Evolutionary conservation across 2,329 filamentous ascomycete species (phyloP), one percentile per base, ranked within the genome.

Genomic region (Thelonectria olida): DNA sequence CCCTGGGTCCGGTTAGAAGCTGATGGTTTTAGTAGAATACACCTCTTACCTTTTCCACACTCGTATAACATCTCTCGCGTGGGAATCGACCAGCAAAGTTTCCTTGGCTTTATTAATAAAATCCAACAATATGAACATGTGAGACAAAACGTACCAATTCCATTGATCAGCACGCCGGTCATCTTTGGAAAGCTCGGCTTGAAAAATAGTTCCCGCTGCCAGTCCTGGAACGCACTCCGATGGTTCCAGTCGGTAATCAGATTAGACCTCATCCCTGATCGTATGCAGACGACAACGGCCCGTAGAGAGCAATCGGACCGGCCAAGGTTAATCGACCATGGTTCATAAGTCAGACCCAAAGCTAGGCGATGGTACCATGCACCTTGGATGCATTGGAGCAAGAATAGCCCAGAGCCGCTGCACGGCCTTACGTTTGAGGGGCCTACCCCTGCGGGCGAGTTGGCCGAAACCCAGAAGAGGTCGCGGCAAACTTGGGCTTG

Each of bases 241-340:
- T 59, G 57, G 36, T 48, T 54, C 57, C 57, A 59, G 44, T 59
- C 57, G 38, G 49, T 54, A 34, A 59, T 48, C 2, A 59, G 34
- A 6, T 54, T 54, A 8, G 51, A 15, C 49, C 50, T 15, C 28
- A 48, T 23, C 15, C 57, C 36, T 59, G 50, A 7, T 59, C 57
- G 19, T 38, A 59, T 15, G 54, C 15, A 34, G 41, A 27, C 10
- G 57, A 54, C 7, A 64, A 66, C 0, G 64, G 64, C 5, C 64
- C 64, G 10, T 61, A 51, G 2, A 66, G 64, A 15, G 34, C n/a
- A 15, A 38, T 38, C 8, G 34, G 34, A 7, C 34, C 34, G n/a
- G 34, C 34, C 34, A 38, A n/a, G n/a, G n/a, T n/a, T n/a, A n/a
- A n/a, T n/a, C n/a, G n/a, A n/a, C n/a, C n/a, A n/a, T n/a, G n/a